Base-by-base conservation (phyloP, 257 asterid genomes). In the Buddleja alternifolia region DNA sequence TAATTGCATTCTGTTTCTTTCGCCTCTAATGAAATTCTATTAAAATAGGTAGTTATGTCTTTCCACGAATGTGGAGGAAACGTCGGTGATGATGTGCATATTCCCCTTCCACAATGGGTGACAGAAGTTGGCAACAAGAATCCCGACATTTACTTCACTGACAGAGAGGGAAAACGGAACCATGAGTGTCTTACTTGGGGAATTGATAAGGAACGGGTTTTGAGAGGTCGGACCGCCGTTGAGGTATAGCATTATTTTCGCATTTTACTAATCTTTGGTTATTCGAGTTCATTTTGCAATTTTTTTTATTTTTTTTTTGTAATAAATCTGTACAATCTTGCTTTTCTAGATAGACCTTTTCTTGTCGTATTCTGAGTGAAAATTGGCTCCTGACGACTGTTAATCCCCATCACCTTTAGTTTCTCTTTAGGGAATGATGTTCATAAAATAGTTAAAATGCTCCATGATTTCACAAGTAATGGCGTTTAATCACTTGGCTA, bases 1-100 rank as follows among this genome's bases (percentile, higher is more conserved):
- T 57, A 4, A 42, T 55, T 11, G 46, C 17, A 3, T 52, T 11
- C 0, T 44, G 29, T 36, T 71, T 9, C n/a, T 40, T 40, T 34
- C 4, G 23, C 9, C 24, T 41, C 53, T n/a, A 8, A 21, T 47
- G 66, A 29, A 12, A 16, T 67, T 62, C 36, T 63, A 0, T 45
- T 57, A 45, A 63, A 37, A 15, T 66, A 90, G 96, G 96, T 84
- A 41, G 87, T 90, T 67, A 87, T 90, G 95, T 90, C 96, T 47
- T 87, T 90, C 62, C 96, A 90, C 71, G 87, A 87, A 80, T 90
- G 95, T 76, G 96, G 96, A 70, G 95, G 88, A 67, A 90, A 90
- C 55, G 70, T 85, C 3, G 95, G 96, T 12, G 96, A 90, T 68
- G 89, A 85, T 71, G 95, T 85, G 65, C 81, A 88, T 55, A 90